phyloP scores from a whole-genome alignment of 139 green algal species.

The Chlorella sorokiniana region DNA sequence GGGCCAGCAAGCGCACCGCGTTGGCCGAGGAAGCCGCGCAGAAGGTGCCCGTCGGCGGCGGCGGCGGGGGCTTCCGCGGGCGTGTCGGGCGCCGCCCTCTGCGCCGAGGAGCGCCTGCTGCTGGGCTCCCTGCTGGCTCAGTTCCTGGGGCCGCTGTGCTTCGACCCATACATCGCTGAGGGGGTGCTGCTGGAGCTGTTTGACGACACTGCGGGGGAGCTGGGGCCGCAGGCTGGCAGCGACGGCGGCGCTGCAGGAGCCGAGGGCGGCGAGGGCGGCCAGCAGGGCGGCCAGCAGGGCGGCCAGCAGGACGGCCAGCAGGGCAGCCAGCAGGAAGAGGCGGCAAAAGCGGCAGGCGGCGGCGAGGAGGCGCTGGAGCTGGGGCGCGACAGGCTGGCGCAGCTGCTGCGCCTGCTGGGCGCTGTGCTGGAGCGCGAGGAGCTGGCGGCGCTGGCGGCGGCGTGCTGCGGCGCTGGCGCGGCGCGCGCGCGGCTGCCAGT shows the following conservation, averaged over 20 bases:
- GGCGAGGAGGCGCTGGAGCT: background rate
- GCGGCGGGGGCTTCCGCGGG: background rate
- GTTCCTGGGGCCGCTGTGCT: slow-evolving; percentile 20
- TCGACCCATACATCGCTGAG: slow-evolving; percentile 26
- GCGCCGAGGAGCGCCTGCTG: slow-evolving; percentile 31
- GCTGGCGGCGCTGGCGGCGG: slow-evolving; percentile 12
- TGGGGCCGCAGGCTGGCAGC: background rate
- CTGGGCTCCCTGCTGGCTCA: slow-evolving; percentile 28
- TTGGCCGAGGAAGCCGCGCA: background rate
- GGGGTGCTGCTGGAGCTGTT: slow-evolving; percentile 24
- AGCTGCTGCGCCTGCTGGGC: slow-evolving; percentile 39
- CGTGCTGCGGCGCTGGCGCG: slow-evolving; percentile 5
- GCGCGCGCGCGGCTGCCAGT: slow-evolving; percentile 1
- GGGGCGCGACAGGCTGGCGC: background rate
- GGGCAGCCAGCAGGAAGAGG: background rate
- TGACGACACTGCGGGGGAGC: slow-evolving; percentile 20
- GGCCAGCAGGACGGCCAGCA: background rate
- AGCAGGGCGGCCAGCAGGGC: background rate
- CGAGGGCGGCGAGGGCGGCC: background rate
- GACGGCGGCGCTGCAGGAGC: background rate
- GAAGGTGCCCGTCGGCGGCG: background rate
- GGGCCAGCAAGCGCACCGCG: background rate
- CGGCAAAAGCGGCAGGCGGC: background rate
- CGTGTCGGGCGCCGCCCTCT: background rate
- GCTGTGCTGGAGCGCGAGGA: slow-evolving; percentile 36